These are phyloP conservation scores for Sporothrix protearum DNA, from an alignment of 2,329 filamentous ascomycete genomes.

Conservation along the genomic window DNA sequence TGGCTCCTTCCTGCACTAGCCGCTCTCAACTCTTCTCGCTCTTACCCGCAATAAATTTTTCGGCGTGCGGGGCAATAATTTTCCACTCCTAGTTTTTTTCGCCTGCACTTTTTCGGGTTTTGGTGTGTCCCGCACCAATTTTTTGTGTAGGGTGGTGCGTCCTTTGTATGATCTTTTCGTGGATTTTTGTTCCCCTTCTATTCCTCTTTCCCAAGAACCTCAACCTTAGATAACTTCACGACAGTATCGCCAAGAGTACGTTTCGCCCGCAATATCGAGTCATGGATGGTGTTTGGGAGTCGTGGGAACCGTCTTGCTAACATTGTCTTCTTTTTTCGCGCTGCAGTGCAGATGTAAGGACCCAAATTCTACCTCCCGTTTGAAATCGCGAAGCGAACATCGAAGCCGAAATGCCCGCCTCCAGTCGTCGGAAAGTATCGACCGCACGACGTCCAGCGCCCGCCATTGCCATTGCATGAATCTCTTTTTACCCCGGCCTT, in stretches of 20 bases:
- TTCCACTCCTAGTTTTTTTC: constrained; percentile 23
- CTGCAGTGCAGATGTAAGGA: constrained; percentile 84
- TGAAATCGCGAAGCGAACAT: not conserved
- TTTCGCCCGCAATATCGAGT: constrained; percentile 3
- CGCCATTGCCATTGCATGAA: not conserved
- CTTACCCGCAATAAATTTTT: not conserved
- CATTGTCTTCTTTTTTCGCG: constrained; percentile 7
- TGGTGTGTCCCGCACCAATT: constrained; percentile 29
- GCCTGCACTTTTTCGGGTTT: constrained; percentile 25
- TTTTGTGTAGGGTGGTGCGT: constrained; percentile 21
- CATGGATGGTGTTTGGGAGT: not conserved
- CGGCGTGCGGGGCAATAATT: constrained; percentile 21
- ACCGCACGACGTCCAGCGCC: not conserved
- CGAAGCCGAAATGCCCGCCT: constrained; percentile 7
- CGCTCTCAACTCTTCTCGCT: not conserved
- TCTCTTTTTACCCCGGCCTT: not conserved
- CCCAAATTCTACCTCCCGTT: constrained; percentile 12
- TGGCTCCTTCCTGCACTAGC: not conserved
- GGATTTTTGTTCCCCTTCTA: constrained; percentile 23
- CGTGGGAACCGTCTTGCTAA: constrained; percentile 5
- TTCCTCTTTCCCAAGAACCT: constrained; percentile 19
- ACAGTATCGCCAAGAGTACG: constrained; percentile 31
- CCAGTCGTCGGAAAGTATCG: not conserved
- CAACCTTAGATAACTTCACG: constrained; percentile 26
- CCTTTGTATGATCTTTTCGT: constrained; percentile 18